Conservation (phyloP, 352 stramenopile species). For the Phytophthora chlamydospora region DNA sequence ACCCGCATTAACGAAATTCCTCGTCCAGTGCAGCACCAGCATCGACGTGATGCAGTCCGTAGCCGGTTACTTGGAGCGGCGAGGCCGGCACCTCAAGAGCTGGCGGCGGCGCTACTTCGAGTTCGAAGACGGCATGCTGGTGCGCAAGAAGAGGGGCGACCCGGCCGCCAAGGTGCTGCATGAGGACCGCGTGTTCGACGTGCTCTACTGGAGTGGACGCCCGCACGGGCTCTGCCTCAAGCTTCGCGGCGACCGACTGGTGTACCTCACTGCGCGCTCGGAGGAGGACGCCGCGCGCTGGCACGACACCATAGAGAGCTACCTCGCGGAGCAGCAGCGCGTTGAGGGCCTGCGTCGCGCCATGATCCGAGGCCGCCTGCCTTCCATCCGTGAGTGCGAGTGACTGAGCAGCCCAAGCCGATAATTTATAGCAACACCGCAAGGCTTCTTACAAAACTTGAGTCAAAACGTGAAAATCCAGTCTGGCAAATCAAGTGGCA, state of each 20-base stretch:
- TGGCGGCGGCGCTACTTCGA: constrained; percentile 77
- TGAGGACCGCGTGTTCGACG: constrained; percentile 62
- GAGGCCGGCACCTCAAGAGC: constrained; percentile 65
- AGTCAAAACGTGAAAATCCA: constrained; percentile 2
- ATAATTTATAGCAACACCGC: constrained; percentile 34
- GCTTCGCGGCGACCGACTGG: constrained; percentile 52
- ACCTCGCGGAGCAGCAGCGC: constrained; percentile 48
- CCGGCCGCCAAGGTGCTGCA: constrained; percentile 47
- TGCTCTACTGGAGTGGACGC: constrained; percentile 65
- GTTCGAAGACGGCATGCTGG: constrained; percentile 65
- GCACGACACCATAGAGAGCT: constrained; percentile 61
- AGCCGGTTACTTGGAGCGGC: constrained; percentile 62
- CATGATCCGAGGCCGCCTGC: constrained; percentile 47
- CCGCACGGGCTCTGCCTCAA: constrained; percentile 64
- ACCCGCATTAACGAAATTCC: constrained; percentile 20
- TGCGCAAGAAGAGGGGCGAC: constrained; percentile 64
- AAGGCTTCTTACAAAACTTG: too few relatives aligned
- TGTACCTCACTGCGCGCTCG: constrained; percentile 56
- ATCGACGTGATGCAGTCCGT: constrained; percentile 21
- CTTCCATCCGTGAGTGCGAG: constrained; percentile 60
- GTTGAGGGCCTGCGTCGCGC: constrained; percentile 56
- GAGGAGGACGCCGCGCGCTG: constrained; percentile 59
- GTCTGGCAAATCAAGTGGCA: background rate
- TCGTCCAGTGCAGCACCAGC: background rate
- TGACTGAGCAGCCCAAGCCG: constrained; percentile 15